phyloP scores from a whole-genome alignment of 768 basidiomycete species.

The Auriculariales sp. region DNA sequence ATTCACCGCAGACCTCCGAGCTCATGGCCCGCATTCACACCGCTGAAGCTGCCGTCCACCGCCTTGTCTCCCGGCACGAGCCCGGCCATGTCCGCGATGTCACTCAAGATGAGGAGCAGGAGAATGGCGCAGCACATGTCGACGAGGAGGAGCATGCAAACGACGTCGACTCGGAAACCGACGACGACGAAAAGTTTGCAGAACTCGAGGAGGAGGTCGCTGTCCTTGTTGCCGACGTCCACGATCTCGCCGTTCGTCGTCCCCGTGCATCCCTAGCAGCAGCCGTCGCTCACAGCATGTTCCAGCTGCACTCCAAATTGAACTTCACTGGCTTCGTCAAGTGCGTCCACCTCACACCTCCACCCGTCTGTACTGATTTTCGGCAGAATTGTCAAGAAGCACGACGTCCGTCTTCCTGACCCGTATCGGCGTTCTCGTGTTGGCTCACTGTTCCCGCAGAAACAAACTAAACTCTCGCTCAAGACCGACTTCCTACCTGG shows the following conservation, averaged over 20 bases:
- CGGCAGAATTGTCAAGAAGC: conserved; percentile 61
- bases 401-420: conserved; percentile 79
- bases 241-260: conserved; percentile 21
- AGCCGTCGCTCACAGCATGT: too few relatives aligned
- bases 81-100: too few relatives aligned
- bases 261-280: too few relatives aligned
- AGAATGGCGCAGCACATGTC: conserved; percentile 6
- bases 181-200: conserved; percentile 67
- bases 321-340: conserved; percentile 99
- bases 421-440: too few relatives aligned
- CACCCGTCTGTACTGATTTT: too few relatives aligned
- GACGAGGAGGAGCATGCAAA: conserved; percentile 23
- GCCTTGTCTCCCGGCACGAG: conserved; percentile 40
- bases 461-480: conserved; percentile 75
- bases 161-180: conserved; percentile 28
- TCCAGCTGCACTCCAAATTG: conserved; percentile 84
- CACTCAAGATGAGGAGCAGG: conserved; percentile 1
- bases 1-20: conserved; percentile 48
- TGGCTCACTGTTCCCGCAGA: conserved; percentile 30
- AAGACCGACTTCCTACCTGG: conserved; percentile 82
- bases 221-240: conserved; percentile 64
- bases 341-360: too few relatives aligned
- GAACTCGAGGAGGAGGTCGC: conserved; percentile 89
- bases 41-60: conserved; percentile 69
- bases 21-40: conserved; percentile 67